These are phyloP conservation scores for Penicillium parvum DNA, from an alignment of 495 filamentous ascomycete species.

Conservation along the genomic window DNA sequence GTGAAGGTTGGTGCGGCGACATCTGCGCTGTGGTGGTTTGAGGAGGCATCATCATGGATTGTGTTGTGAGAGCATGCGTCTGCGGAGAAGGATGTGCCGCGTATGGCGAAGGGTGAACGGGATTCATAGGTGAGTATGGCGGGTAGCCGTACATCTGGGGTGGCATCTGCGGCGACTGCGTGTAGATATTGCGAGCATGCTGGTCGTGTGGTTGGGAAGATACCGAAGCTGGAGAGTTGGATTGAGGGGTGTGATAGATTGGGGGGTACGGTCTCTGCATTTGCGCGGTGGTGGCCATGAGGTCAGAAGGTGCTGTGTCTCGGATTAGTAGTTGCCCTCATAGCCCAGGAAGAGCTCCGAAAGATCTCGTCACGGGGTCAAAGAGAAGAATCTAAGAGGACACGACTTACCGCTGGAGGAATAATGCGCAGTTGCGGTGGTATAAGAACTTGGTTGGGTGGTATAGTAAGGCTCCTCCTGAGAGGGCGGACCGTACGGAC, in stretches of 20 bases:
- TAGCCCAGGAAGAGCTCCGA: too few relatives aligned
- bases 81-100: slow-evolving; percentile 68
- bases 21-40: slow-evolving; percentile 55
- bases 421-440: slow-evolving; percentile 65
- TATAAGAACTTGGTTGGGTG: slow-evolving; percentile 66
- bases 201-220: slow-evolving; percentile 88
- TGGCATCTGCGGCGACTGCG: slow-evolving; percentile 71
- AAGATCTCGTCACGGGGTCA: too few relatives aligned
- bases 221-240: slow-evolving; percentile 93
- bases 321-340: not conserved
- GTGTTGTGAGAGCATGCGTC: slow-evolving; percentile 58
- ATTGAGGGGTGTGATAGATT: slow-evolving; percentile 95
- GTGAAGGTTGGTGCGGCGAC: slow-evolving; percentile 47
- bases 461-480: slow-evolving; percentile 70
- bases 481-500: slow-evolving; percentile 53
- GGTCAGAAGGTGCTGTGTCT: slow-evolving; percentile 69
- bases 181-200: slow-evolving; percentile 75
- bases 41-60: slow-evolving; percentile 66
- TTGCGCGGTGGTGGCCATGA: slow-evolving; percentile 83
- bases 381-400: too few relatives aligned
- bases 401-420: slow-evolving; percentile 75
- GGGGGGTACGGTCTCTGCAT: slow-evolving; percentile 84
- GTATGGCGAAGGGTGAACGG: slow-evolving; percentile 69
- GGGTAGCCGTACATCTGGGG: slow-evolving; percentile 73
- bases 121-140: slow-evolving; percentile 69